phyloP scores from a whole-genome alignment of 2,329 filamentous ascomycete species.

The Diaporthe humulicola region DNA sequence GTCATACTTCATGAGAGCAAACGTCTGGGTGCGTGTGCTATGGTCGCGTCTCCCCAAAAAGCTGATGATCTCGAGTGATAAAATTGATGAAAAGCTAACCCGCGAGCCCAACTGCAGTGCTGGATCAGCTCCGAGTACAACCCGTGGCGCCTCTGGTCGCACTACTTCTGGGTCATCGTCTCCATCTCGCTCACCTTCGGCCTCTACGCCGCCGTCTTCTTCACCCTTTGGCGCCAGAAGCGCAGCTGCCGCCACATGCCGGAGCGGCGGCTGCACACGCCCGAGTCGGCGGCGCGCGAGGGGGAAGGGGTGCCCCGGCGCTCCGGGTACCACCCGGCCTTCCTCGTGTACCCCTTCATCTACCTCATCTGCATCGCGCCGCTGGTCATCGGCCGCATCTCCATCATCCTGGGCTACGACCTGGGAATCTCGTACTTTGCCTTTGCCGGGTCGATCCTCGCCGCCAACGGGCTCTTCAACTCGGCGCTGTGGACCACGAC shows the following conservation, averaged over 20 bases:
- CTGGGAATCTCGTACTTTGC: slow-evolving; percentile 35
- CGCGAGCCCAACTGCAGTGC: no score
- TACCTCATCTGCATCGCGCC: slow-evolving; percentile 41
- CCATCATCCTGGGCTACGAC: slow-evolving; percentile 27
- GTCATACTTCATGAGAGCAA: slow-evolving; percentile 26
- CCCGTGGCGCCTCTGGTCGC: slow-evolving; percentile 36
- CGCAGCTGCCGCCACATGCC: slow-evolving; percentile 37
- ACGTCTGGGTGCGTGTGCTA: slow-evolving; percentile 22
- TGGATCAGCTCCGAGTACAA: slow-evolving; percentile 39
- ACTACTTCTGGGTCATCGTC: slow-evolving; percentile 40
- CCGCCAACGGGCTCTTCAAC: slow-evolving; percentile 41
- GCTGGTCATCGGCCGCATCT: slow-evolving; percentile 37
- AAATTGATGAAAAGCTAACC: no score
- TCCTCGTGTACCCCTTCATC: slow-evolving; percentile 41
- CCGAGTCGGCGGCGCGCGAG: neutral
- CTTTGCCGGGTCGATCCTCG: slow-evolving; percentile 37
- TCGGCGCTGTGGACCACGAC: slow-evolving; percentile 42
- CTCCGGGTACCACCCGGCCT: slow-evolving; percentile 42
- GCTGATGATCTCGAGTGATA: no score
- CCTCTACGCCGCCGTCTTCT: slow-evolving; percentile 38
- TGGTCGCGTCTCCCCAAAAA: neutral
- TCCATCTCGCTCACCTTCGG: slow-evolving; percentile 34
- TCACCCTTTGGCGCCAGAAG: slow-evolving; percentile 38
- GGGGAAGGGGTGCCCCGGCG: neutral
- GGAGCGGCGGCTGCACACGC: neutral